A percentile compares a stretch with the other conserved stretches of the same genome.
These are phyloP conservation scores for Talaromyces sp. DNA, from an alignment of 2,329 filamentous ascomycete species.

Conservation along the genomic window DNA sequence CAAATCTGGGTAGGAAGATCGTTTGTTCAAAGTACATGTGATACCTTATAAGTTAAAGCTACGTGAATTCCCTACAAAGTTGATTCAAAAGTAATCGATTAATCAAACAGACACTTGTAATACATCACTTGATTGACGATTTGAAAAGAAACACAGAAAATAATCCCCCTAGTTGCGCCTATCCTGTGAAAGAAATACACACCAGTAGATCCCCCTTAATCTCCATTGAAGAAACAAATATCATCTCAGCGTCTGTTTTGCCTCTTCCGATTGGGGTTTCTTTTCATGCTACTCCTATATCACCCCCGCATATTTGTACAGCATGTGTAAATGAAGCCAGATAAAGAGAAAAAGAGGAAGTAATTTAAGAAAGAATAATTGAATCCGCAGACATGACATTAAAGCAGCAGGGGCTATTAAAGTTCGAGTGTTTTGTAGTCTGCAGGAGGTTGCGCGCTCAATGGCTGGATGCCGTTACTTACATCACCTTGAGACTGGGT, in stretches of 20 bases:
- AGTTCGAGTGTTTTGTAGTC: slow-evolving; percentile 42
- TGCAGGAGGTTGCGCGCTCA: slow-evolving; percentile 36
- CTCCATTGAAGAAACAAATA: not conserved
- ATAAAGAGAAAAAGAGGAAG: not conserved
- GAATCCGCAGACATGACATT: not conserved
- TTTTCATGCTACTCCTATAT: slow-evolving; percentile 5
- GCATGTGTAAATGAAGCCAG: not conserved
- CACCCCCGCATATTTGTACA: slow-evolving; percentile 8
- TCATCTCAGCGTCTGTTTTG: not conserved
- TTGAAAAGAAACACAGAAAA: not conserved
- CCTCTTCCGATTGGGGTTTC: not conserved
- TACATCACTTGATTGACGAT: not conserved
- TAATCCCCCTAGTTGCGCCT: slow-evolving; percentile 13
- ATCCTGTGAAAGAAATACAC: slow-evolving; percentile 6
- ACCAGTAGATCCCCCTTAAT: not conserved
- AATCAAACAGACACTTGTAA: slow-evolving; percentile 6
- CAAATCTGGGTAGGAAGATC: too few relatives aligned
- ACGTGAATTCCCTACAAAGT: not conserved
- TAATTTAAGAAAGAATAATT: not conserved
- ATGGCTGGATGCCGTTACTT: slow-evolving; percentile 32
- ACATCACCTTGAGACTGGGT: slow-evolving; percentile 30
- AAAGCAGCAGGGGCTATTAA: slow-evolving; percentile 21
- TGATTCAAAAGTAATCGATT: not conserved
- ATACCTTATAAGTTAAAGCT: not conserved
- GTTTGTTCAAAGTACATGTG: too few relatives aligned